Evolutionary conservation across 1,284 basidiomycete species (phyloP).

Genomic region (Apiotrichum montevideense): DNA sequence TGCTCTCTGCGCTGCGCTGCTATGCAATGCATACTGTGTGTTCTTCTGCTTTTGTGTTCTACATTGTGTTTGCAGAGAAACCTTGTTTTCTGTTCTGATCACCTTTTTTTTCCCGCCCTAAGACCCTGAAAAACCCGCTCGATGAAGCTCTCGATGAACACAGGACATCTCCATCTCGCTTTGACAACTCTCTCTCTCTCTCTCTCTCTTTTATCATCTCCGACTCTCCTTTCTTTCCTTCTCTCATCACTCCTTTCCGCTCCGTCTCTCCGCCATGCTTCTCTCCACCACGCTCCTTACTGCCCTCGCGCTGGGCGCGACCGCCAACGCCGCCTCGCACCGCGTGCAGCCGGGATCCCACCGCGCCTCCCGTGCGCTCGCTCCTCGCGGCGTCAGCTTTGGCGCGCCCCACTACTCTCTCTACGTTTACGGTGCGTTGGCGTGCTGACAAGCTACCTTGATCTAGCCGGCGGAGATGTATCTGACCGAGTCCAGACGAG

Average conservation of each 20-base stretch:
- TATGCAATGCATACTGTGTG: too few relatives aligned
- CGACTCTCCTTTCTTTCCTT: background rate
- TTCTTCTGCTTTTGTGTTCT: too few relatives aligned
- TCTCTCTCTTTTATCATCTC: background rate
- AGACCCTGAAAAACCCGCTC: too few relatives aligned
- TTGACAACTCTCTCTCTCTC: background rate
- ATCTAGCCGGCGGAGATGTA: background rate
- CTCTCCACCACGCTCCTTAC: slow-evolving; percentile 10
- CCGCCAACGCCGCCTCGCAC: slow-evolving; percentile 1
- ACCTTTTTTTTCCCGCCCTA: too few relatives aligned
- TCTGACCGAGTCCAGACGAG: slow-evolving; percentile 28
- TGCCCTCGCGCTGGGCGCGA: slow-evolving; percentile 5
- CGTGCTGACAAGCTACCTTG: too few relatives aligned
- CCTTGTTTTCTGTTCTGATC: too few relatives aligned
- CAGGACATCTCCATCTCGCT: background rate
- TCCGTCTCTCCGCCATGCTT: background rate
- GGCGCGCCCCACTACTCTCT: slow-evolving; percentile 41
- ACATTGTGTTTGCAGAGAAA: too few relatives aligned
- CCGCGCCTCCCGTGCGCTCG: background rate
- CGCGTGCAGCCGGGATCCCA: background rate
- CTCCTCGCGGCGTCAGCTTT: slow-evolving; percentile 13
- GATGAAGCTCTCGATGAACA: too few relatives aligned
- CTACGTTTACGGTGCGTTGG: slow-evolving; percentile 34
- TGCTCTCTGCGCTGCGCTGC: too few relatives aligned
- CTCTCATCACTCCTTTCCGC: background rate